A percentile compares a stretch with the other conserved stretches of the same genome.
phyloP scores from a whole-genome alignment of 108 stramenopile genomes.

The Nitzschia palea region DNA sequence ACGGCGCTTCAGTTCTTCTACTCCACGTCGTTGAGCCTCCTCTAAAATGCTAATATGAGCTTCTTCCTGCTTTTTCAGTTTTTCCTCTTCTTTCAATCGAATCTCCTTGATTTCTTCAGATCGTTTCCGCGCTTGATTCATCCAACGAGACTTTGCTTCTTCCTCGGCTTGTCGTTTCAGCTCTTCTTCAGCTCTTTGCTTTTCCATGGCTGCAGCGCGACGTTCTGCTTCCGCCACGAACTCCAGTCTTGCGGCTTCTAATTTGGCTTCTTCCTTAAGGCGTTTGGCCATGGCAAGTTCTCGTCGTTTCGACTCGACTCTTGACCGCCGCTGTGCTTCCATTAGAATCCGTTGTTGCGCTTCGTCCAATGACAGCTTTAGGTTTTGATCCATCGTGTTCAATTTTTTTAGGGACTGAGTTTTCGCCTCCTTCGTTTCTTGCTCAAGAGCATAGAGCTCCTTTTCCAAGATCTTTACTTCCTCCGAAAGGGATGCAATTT shows the following conservation, averaged over 20 bases:
- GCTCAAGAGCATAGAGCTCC: not conserved
- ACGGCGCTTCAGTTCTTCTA: not conserved
- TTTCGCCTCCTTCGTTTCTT: not conserved
- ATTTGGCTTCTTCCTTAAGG: not conserved
- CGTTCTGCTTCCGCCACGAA: not conserved
- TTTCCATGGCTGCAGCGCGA: not conserved
- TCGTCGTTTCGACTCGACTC: too few relatives aligned
- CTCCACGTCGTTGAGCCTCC: not conserved
- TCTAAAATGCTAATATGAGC: not conserved
- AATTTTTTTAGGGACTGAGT: not conserved
- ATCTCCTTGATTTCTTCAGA: not conserved
- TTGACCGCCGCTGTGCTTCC: too few relatives aligned
- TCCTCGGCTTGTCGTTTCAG: not conserved
- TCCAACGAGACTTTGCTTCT: not conserved
- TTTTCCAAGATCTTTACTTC: not conserved
- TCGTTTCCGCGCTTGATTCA: not conserved
- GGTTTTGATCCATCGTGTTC: not conserved
- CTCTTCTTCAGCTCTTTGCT: not conserved
- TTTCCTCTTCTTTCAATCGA: not conserved
- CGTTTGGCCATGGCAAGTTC: not conserved
- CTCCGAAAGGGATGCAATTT: not conserved
- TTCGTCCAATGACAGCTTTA: not conserved
- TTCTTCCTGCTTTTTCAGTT: not conserved
- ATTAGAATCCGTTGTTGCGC: not conserved
- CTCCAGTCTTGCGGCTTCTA: not conserved